A percentile compares a stretch with the other conserved stretches of the same genome.
phyloP scores from a whole-genome alignment of 2,329 filamentous ascomycete genomes.

The Alternaria panax region DNA sequence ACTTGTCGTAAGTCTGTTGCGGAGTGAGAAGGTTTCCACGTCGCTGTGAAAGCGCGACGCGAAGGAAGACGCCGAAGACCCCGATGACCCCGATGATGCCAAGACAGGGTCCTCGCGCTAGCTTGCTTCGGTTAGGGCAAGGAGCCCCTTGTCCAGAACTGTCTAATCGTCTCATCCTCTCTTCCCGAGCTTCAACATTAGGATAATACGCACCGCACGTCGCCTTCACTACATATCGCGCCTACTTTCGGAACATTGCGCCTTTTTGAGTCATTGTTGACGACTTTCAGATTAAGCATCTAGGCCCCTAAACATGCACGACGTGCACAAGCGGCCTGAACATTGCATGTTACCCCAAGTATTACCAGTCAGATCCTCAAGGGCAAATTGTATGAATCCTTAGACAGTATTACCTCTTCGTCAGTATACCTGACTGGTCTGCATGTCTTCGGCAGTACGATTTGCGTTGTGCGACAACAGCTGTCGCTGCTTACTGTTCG shows the following conservation, averaged over 20 bases:
- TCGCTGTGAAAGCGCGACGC: neutral
- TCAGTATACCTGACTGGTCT: neutral
- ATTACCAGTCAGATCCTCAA: neutral
- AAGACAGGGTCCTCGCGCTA: neutral
- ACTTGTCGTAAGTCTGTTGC: neutral
- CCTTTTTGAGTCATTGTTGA: neutral
- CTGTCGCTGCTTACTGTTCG: neutral
- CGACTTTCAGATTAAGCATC: neutral
- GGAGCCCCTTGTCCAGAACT: neutral
- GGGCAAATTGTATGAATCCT: neutral
- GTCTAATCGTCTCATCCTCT: neutral
- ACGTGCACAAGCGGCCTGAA: neutral
- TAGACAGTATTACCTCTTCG: too few species aligned
- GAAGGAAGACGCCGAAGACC: constrained; percentile 10
- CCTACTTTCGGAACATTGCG: neutral
- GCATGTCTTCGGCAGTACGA: neutral
- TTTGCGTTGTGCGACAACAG: neutral
- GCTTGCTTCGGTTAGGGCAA: neutral
- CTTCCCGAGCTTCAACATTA: neutral
- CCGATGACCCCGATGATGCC: neutral
- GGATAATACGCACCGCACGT: neutral
- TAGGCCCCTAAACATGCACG: neutral
- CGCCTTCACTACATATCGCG: neutral
- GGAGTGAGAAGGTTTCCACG: constrained; percentile 3
- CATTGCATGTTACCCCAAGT: neutral